Percentiles rank a stretch among this genome's conserved stretches.
Conservation (phyloP, 2,329 filamentous ascomycete genomes). For the Epichloe sp. region DNA sequence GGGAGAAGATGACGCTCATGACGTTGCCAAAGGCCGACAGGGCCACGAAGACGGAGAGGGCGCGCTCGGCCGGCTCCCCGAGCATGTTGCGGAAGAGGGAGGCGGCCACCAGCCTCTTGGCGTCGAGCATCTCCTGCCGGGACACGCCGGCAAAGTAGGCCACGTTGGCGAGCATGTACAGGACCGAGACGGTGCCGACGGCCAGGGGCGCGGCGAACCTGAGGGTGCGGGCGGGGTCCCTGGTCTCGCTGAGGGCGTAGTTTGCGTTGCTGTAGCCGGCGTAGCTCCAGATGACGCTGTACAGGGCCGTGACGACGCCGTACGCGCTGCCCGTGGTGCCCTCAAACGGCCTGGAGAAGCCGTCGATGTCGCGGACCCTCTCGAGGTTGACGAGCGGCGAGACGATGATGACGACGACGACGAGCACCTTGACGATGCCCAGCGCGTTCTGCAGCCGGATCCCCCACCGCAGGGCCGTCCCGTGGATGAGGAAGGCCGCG, state of each 20-base stretch:
- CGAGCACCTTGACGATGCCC: slow-evolving; percentile 51
- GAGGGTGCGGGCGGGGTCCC: slow-evolving; percentile 50
- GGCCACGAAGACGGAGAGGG: slow-evolving; percentile 51
- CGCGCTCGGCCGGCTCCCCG: slow-evolving; percentile 39
- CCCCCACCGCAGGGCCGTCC: slow-evolving; percentile 50
- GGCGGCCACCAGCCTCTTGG: slow-evolving; percentile 38
- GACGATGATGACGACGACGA: slow-evolving; percentile 52
- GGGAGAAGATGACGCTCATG: slow-evolving; percentile 54
- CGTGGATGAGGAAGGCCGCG: slow-evolving; percentile 51
- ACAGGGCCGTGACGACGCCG: slow-evolving; percentile 54
- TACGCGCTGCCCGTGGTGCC: slow-evolving; percentile 55
- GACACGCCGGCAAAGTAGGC: slow-evolving; percentile 50
- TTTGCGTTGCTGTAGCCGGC: slow-evolving; percentile 58
- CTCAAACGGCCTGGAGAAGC: slow-evolving; percentile 50
- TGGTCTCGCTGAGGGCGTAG: slow-evolving; percentile 52
- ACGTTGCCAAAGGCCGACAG: slow-evolving; percentile 57
- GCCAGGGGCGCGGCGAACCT: slow-evolving; percentile 52
- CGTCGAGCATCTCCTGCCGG: slow-evolving; percentile 37
- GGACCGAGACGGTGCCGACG: slow-evolving; percentile 40
- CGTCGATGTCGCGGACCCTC: slow-evolving; percentile 44
- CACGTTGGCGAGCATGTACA: slow-evolving; percentile 56
- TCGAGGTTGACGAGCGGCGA: slow-evolving; percentile 47
- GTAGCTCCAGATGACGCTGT: slow-evolving; percentile 61
- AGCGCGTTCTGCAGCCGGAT: slow-evolving; percentile 53
- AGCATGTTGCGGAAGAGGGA: slow-evolving; percentile 44